Evolutionary conservation across 2,329 filamentous ascomycete species (phyloP), one percentile per base, ranked within the genome.

Genomic region (Domatiomyces globalis): DNA sequence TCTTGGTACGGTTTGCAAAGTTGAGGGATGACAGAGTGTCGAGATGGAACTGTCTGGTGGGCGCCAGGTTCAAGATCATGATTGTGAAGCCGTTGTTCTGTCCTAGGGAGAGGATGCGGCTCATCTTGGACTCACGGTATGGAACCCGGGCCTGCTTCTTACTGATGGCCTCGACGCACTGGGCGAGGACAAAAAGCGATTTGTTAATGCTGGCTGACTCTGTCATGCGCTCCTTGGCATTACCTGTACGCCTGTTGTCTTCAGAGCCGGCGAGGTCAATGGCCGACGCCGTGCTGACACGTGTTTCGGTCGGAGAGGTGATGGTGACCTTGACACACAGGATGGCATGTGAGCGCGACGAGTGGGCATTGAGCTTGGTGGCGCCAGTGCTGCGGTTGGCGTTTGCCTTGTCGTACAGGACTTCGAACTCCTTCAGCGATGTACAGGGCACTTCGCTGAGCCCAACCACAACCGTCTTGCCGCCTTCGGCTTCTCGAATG

Each of bases 131-230:
- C 65, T 95, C 90, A 51, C 90, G 78, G 66, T 94, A 96, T 0
- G 92, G 90, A 62, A 96, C 90, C 33, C 90, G 80, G 60, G 69
- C 66, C 54, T 81, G 78, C 62, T 82, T 82, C 64, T 79, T 80
- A 62, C 84, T 85, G 64, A 96, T 96, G 51, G 90, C 90, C 65
- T 96, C 90, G 49, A 96, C 90, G 62, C 90, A 96, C 66, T 95
- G 88, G 44, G 87, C 90, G 47, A 96, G 72, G 17, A 95, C 89
- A 62, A 96, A 96, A 5, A 96, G 74, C 57, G 87, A 94, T 71
- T 95, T 96, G 76, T 96, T 96, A 73, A 96, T 96, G 63, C 87
- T 90, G 0, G 90, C 88, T 42, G 88, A 95, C 68, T 96, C 90
- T n/a, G 95, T 79, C 65, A 96, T 74, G 22, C 90, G 78, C 66